phyloP scores from a whole-genome alignment of 768 basidiomycete species.

The Trametes sanguinea region DNA sequence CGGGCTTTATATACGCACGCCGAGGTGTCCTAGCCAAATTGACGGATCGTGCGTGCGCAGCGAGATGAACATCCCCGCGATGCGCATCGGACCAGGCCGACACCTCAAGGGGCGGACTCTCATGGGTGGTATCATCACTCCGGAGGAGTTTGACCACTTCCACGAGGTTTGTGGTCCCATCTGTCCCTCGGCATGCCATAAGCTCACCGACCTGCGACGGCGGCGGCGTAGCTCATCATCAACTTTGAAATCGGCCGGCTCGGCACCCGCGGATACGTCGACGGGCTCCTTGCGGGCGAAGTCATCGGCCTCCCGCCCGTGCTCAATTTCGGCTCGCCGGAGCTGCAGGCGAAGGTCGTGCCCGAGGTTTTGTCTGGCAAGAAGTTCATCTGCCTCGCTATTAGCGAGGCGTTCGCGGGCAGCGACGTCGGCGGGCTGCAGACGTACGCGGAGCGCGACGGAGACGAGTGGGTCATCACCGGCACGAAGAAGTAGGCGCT shows the following conservation, averaged over 20 bases:
- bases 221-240: conserved; percentile 58
- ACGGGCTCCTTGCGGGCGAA: conserved; percentile 77
- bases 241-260: conserved; percentile 82
- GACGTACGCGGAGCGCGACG: conserved; percentile 85
- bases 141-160: conserved; percentile 93
- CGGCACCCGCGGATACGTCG: conserved; percentile 84
- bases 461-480: conserved; percentile 83
- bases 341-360: conserved; percentile 68
- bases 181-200: neutral
- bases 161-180: conserved; percentile 63
- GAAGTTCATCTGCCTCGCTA: conserved; percentile 87
- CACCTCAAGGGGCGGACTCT: conserved; percentile 78
- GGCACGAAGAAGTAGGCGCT: conserved; percentile 85
- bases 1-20: neutral
- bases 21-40: neutral
- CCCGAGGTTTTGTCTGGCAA: conserved; percentile 74
- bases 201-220: neutral
- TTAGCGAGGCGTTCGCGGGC: conserved; percentile 92
- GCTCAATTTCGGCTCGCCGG: conserved; percentile 82
- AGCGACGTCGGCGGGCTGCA: conserved; percentile 83
- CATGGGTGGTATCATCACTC: conserved; percentile 72
- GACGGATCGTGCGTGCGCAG: conserved; percentile 38
- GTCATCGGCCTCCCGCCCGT: conserved; percentile 91
- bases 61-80: conserved; percentile 76
- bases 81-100: conserved; percentile 90